phyloP scores from a whole-genome alignment of 345 rosid species.

The Bruguiera parviflora region DNA sequence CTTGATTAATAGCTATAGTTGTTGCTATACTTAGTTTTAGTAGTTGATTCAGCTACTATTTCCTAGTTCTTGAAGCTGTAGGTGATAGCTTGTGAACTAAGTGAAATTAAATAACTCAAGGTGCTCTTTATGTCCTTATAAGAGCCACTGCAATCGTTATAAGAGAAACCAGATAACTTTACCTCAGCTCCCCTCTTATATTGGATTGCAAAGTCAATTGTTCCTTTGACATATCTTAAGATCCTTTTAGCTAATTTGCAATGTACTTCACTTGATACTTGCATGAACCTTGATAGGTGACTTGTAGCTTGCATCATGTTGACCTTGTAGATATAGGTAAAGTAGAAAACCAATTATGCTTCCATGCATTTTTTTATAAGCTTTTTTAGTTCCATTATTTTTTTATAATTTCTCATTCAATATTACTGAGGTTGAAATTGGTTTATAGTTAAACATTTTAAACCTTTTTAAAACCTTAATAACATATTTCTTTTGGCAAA shows the following conservation, averaged over 20 bases:
- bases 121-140: not conserved
- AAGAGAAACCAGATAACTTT: not conserved
- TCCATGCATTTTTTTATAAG: too few relatives aligned
- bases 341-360: too few relatives aligned
- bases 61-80: not conserved
- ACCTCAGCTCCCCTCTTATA: not conserved
- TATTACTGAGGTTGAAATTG: too few relatives aligned
- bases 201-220: not conserved
- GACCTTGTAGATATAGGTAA: too few relatives aligned
- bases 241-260: not conserved
- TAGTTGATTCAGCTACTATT: not conserved
- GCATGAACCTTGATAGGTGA: too few relatives aligned
- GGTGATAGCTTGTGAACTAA: not conserved
- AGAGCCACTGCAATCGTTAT: not conserved
- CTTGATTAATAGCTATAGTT: not conserved
- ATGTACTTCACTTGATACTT: too few relatives aligned
- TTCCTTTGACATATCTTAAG: not conserved
- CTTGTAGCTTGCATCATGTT: too few relatives aligned
- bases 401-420: not conserved
- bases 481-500: too few relatives aligned
- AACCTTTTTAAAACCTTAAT: too few relatives aligned
- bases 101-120: not conserved
- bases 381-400: too few relatives aligned
- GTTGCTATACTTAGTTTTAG: not conserved
- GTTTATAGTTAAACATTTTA: too few relatives aligned